phyloP scores from a whole-genome alignment of 2,329 filamentous ascomycete genomes.

The Fusarium euwallaceae region DNA sequence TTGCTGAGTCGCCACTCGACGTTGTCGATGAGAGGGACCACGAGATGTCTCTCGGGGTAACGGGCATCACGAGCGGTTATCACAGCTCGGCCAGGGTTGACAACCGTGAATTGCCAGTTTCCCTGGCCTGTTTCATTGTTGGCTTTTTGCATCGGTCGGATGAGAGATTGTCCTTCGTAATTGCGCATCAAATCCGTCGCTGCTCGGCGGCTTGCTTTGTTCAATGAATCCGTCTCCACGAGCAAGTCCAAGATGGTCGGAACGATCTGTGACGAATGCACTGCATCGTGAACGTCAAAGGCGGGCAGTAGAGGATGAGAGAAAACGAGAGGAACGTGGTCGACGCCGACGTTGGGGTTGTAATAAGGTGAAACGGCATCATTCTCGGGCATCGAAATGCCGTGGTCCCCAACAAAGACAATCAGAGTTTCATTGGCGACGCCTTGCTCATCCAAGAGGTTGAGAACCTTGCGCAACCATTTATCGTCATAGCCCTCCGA shows the following conservation, averaged over 20 bases:
- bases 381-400: slow-evolving; percentile 51
- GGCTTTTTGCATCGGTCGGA: slow-evolving; percentile 38
- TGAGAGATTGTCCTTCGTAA: slow-evolving; percentile 51
- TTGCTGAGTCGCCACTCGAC: slow-evolving; percentile 51
- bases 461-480: slow-evolving; percentile 49
- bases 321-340: slow-evolving; percentile 49
- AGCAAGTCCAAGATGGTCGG: slow-evolving; percentile 52
- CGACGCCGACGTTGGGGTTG: slow-evolving; percentile 48
- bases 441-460: slow-evolving; percentile 49
- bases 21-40: slow-evolving; percentile 49
- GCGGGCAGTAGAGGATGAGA: slow-evolving; percentile 49
- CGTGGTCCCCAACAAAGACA: slow-evolving; percentile 52
- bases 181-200: slow-evolving; percentile 44
- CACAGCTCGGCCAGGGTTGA: slow-evolving; percentile 51
- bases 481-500: slow-evolving; percentile 50
- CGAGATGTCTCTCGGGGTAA: slow-evolving; percentile 47
- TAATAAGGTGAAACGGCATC: slow-evolving; percentile 48
- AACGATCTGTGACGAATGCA: slow-evolving; percentile 48
- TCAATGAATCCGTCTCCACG: slow-evolving; percentile 47
- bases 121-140: slow-evolving; percentile 40
- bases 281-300: slow-evolving; percentile 46
- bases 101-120: slow-evolving; percentile 51
- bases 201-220: slow-evolving; percentile 33
- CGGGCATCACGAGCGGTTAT: slow-evolving; percentile 50
- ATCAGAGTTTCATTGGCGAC: slow-evolving; percentile 52